phyloP scores from a whole-genome alignment of 2,329 filamentous ascomycete species.

The Venturia pyrina region DNA sequence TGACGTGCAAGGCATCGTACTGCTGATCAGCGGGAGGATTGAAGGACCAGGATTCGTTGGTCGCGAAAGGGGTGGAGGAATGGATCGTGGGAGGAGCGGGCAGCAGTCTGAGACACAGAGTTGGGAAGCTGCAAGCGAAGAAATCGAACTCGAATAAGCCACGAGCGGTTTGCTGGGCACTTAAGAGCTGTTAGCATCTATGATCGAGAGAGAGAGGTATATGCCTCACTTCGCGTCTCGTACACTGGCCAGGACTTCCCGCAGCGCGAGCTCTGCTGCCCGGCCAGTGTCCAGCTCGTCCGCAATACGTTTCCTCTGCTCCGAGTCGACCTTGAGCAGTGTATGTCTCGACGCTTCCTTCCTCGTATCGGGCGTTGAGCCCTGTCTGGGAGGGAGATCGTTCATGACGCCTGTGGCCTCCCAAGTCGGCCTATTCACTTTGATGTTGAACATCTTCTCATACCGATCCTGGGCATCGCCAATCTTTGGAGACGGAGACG shows the following conservation, averaged over 20 bases:
- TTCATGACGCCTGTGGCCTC: conserved; percentile 70
- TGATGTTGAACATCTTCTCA: conserved; percentile 25
- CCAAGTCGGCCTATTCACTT: conserved; percentile 58
- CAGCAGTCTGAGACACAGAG: conserved; percentile 72
- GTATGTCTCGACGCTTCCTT: conserved; percentile 25
- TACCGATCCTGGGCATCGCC: conserved; percentile 15
- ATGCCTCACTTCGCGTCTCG: conserved; percentile 68
- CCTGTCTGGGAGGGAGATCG: conserved; percentile 44
- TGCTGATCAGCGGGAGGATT: conserved; percentile 64
- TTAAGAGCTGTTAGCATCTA: conserved; percentile 17
- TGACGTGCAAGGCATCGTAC: conserved; percentile 57
- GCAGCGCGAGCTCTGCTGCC: conserved; percentile 74
- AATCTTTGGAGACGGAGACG: conserved; percentile 15
- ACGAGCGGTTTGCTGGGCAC: conserved; percentile 32
- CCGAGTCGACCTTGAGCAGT: conserved; percentile 48
- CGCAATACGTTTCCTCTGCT: conserved; percentile 51
- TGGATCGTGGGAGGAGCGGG: conserved; percentile 73
- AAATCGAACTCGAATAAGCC: conserved; percentile 70
- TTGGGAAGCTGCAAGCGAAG: conserved; percentile 74
- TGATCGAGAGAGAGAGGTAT: conserved; percentile 1
- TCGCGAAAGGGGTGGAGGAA: conserved; percentile 68
- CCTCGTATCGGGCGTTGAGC: conserved; percentile 25
- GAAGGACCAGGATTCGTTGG: conserved; percentile 71
- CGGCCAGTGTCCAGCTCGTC: conserved; percentile 71
- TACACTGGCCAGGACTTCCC: conserved; percentile 72